Evolutionary conservation across 306 rosid species (phyloP), one percentile per base, ranked within the genome.

Genomic region (Casuarina cunninghamiana): DNA sequence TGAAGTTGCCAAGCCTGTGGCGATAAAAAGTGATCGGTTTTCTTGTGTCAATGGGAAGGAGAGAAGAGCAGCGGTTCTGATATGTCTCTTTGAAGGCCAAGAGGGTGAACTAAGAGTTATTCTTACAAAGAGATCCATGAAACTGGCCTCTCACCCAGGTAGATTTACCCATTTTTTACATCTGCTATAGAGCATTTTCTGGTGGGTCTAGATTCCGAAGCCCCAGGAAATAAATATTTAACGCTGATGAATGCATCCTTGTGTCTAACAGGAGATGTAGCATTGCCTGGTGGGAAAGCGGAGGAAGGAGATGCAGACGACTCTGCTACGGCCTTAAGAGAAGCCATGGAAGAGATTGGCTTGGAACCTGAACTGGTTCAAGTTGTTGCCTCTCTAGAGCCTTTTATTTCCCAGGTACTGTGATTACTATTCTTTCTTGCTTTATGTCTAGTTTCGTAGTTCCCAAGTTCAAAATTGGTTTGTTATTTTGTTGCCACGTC

Each of bases 281-380:
- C 87, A 37, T 74, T 84, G 74, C 87, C 87, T 1, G 84, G 87
- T 45, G 84, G 84, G 12, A 84, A 84, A 84, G 71, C 69, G 82
- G 84, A 84, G 65, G 82, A 80, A 71, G 65, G 72, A 37, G 87
- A 84, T 60, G 78, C 5, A 37, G 83, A 84, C 53, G 82, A 84
- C 69, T 77, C 78, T 69, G 78, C 80, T 60, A 77, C 82, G 10
- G 84, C 87, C 9, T 71, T 77, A 15, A 80, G 87, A 77, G 84
- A 84, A 77, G 79, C 82, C 63, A 72, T 32, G 81, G 87, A 84
- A 84, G 87, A 80, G 78, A 84, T 80, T 58, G 84, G 84, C 32
- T 69, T 80, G 5, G 76, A 77, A 43, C 65, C 87, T 26, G 6
- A 53, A 21, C 55, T 80, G 16, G 87, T 84, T 74, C 66, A 73